A percentile compares a stretch with the other conserved stretches of the same genome.
Conservation (phyloP, 225 moss, liverwort and hornwort genomes). For the Antitrichia curtipendula region DNA sequence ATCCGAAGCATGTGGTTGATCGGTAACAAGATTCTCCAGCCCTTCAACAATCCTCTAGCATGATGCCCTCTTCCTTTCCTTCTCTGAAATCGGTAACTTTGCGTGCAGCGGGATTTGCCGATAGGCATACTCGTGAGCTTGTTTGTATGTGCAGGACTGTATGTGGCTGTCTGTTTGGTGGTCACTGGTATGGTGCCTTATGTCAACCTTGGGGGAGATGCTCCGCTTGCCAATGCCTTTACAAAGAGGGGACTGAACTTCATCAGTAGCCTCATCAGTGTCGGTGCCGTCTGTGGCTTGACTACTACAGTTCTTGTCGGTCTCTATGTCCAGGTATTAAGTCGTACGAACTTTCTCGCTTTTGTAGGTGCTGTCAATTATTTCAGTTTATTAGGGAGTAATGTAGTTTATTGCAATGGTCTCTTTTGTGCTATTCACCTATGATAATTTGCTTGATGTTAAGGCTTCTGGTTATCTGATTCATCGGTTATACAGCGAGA, state of each 20-base stretch:
- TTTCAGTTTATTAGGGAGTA: background rate
- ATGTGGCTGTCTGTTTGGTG: slow-evolving; percentile 80
- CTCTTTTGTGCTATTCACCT: background rate
- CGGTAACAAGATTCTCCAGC: background rate
- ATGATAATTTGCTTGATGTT: background rate
- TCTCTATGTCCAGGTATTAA: slow-evolving; percentile 82
- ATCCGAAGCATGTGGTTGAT: background rate
- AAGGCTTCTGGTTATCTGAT: background rate
- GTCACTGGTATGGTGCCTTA: slow-evolving; percentile 97
- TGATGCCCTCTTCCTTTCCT: background rate
- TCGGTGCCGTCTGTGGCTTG: slow-evolving; percentile 92
- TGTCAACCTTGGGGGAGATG: slow-evolving; percentile 63
- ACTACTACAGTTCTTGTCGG: slow-evolving; percentile 91
- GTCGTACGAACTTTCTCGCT: background rate
- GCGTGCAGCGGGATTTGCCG: slow-evolving; percentile 88
- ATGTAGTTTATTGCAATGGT: background rate
- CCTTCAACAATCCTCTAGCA: background rate
- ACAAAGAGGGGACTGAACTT: slow-evolving; percentile 50
- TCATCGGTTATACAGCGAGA: background rate
- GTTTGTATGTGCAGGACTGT: slow-evolving; percentile 71
- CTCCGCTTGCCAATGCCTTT: slow-evolving; percentile 82
- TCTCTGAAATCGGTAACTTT: slow-evolving; percentile 1
- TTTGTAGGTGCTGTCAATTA: background rate
- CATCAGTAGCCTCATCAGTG: slow-evolving; percentile 49
- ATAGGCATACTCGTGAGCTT: slow-evolving; percentile 80